Evolutionary conservation across 352 stramenopile species (phyloP).

Genomic region (Pythium volutum): DNA sequence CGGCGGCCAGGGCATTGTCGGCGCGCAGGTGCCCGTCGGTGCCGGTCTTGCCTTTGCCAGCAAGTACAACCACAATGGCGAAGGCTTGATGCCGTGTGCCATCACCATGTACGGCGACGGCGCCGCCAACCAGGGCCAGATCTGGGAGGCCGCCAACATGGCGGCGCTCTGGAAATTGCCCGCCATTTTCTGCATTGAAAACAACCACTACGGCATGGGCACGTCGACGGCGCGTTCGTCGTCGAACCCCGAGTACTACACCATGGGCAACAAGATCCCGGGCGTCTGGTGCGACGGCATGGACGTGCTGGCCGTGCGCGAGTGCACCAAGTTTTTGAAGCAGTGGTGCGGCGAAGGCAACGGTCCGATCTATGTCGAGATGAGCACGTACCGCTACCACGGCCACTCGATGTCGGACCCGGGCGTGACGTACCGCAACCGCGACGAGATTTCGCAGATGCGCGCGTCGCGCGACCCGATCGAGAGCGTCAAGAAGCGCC

Average conservation of each 20-base stretch:
- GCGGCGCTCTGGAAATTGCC: constrained; percentile 97
- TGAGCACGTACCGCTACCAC: constrained; percentile 99
- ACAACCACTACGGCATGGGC: constrained; percentile 99
- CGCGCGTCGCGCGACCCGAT: constrained; percentile 98
- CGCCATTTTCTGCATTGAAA: constrained; percentile 99
- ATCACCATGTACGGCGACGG: constrained; percentile 99
- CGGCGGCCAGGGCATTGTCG: constrained; percentile 98
- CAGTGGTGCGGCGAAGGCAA: constrained; percentile 95
- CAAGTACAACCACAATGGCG: constrained; percentile 97
- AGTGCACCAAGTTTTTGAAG: constrained; percentile 97
- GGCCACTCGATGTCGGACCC: constrained; percentile 99
- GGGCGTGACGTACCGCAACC: constrained; percentile 99
- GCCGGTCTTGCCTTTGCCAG: constrained; percentile 97
- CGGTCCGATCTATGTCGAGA: constrained; percentile 99
- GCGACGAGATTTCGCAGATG: constrained; percentile 99
- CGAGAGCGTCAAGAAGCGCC: constrained; percentile 97
- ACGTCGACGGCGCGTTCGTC: constrained; percentile 97
- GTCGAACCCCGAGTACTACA: constrained; percentile 99
- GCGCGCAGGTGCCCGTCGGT: constrained; percentile 97
- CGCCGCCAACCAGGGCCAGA: constrained; percentile 99
- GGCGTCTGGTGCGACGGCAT: constrained; percentile 99
- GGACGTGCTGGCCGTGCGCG: constrained; percentile 96
- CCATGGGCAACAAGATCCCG: constrained; percentile 99
- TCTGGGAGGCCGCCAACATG: constrained; percentile 98
- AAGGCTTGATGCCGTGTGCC: constrained; percentile 88